Percentiles rank a stretch among this genome's conserved stretches.
Conservation (phyloP, 345 rosid genomes). For the Corymbia maculata region DNA sequence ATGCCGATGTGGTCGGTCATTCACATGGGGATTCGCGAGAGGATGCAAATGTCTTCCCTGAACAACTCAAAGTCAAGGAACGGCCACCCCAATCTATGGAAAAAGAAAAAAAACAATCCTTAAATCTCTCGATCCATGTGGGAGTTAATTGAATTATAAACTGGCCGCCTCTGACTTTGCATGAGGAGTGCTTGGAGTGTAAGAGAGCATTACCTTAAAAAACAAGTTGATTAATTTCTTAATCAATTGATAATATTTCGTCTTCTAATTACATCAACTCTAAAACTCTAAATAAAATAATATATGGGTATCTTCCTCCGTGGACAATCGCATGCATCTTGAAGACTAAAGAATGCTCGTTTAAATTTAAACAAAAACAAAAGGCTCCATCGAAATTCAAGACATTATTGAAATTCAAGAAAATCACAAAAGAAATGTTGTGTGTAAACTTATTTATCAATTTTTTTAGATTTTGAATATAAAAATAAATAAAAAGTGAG, state of each 20-base stretch:
- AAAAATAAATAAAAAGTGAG: neutral
- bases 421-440: neutral
- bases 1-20: neutral
- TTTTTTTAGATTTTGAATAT: neutral
- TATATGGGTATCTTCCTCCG: neutral
- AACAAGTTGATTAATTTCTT: neutral
- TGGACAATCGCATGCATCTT: neutral
- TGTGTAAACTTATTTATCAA: fast-evolving
- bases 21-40: neutral
- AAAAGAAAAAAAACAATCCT: neutral
- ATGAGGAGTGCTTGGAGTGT: neutral
- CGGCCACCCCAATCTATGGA: neutral
- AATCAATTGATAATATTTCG: neutral
- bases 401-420: neutral
- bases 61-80: neutral
- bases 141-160: neutral
- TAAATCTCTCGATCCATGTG: neutral
- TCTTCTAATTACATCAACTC: neutral
- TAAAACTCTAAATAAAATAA: neutral
- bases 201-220: neutral
- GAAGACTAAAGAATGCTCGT: neutral
- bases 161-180: neutral
- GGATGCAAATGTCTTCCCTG: neutral
- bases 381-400: neutral
- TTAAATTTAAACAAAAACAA: neutral